Evolutionary conservation across 352 stramenopile genomes (phyloP).

Genomic region (Aphanomyces invadans): DNA sequence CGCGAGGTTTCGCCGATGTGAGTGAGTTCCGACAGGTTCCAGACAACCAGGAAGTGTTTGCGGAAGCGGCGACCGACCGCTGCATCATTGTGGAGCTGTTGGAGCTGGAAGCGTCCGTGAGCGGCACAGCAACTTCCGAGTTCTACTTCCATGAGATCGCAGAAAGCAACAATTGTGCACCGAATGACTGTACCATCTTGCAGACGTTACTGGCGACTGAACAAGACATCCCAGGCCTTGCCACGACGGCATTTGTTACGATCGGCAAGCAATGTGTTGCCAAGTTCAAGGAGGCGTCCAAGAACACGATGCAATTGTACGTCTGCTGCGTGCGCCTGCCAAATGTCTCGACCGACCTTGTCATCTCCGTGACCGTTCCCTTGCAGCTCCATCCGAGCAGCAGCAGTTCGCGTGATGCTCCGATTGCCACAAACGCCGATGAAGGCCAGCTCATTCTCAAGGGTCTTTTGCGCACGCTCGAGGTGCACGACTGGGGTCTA

Average conservation of each 20-base stretch:
- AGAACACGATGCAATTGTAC: conserved; percentile 82
- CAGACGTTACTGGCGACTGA: conserved; percentile 35
- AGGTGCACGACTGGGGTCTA: conserved; percentile 56
- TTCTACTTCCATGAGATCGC: conserved; percentile 85
- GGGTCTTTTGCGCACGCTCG: conserved; percentile 54
- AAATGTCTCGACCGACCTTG: conserved; percentile 65
- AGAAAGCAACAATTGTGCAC: conserved; percentile 61
- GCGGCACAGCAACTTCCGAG: conserved; percentile 40
- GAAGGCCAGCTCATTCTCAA: conserved; percentile 65
- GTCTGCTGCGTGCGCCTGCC: conserved; percentile 64
- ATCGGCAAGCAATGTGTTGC: conserved; percentile 72
- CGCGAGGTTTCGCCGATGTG: conserved; percentile 65
- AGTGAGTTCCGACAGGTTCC: conserved; percentile 77
- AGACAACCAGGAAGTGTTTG: conserved; percentile 85
- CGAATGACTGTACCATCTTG: conserved; percentile 45
- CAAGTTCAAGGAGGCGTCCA: conserved; percentile 81
- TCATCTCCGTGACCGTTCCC: conserved; percentile 71
- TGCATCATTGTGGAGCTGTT: conserved; percentile 79
- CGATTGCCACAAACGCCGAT: conserved; percentile 59
- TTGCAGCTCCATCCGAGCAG: conserved; percentile 67
- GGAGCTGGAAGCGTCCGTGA: conserved; percentile 48
- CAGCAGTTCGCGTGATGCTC: conserved; percentile 43
- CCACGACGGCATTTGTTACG: conserved; percentile 38
- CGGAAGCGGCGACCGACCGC: conserved; percentile 66
- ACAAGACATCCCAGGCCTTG: conserved; percentile 31